Base-by-base conservation (phyloP, 1,284 basidiomycete genomes). In the Kalmanozyma brasiliensis region DNA sequence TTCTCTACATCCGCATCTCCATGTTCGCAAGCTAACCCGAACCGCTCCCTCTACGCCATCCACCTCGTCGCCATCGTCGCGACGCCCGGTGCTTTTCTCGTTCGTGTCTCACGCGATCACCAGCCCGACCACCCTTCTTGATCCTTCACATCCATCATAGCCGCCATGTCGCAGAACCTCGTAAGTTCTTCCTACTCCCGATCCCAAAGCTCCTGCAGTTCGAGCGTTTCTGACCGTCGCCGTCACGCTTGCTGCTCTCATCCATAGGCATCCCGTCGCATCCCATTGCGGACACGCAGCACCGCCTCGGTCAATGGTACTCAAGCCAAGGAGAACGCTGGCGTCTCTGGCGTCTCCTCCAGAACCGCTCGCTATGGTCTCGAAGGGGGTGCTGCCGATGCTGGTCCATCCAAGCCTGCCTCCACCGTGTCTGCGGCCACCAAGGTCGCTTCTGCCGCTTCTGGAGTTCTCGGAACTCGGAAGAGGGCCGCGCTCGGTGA, bases 401-500 rank as follows among this genome's bases (percentile, higher is more conserved):
- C 68, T 16, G 68, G 68, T n/a, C 68, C 68, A 8, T 71, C 68
- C 51, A 71, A 71, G 55, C 49, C 68, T 34, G 49, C 52, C 44
- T 56, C 57, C 26, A 58, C 53, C 52, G 41, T 48, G 38, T 59
- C 68, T 32, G 58, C 58, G 46, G 44, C 57, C 34, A 61, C 58
- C 30, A 64, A 66, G 22, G 51, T 56, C 17, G 58, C 51, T 22
- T 45, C 51, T 4, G 61, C 60, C 33, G 44, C 62, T 14, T 51
- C 65, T 10, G 68, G 55, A 30, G 69, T 77, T 49, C 73, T 76
- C 48, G 74, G 74, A 46, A 78, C 74, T 41, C 76, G 79, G 41
- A 80, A 80, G 61, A 66, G 79, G n/a, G 66, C 79, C 11, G 79
- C 79, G 17, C 71, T 80, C 24, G 79, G 79, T 29, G 79, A 80